Conservation (phyloP, 805 yeast genomes). For the Torulaspora maleeae region DNA sequence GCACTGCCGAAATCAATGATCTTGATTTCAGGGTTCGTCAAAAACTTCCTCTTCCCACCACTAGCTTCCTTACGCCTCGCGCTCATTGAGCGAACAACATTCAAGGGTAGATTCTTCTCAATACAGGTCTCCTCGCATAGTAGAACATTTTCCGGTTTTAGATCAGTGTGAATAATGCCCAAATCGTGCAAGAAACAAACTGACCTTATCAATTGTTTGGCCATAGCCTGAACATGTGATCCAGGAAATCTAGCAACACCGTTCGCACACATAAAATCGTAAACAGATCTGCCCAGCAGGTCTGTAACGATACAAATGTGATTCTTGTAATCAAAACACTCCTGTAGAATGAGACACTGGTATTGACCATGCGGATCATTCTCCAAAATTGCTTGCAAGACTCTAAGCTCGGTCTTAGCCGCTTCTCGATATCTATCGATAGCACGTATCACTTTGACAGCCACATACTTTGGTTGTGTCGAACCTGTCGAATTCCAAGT, state of each 20-base stretch:
- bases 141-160: slow-evolving; percentile 92
- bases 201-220: slow-evolving; percentile 77
- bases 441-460: slow-evolving; percentile 87
- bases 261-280: slow-evolving; percentile 84
- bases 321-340: slow-evolving; percentile 86
- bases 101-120: slow-evolving; percentile 24
- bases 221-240: slow-evolving; percentile 82
- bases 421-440: slow-evolving; percentile 95
- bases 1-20: slow-evolving; percentile 98
- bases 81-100: slow-evolving; percentile 21
- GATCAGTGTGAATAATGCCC: slow-evolving; percentile 88
- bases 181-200: slow-evolving; percentile 88
- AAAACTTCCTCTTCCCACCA: slow-evolving; percentile 35
- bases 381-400: slow-evolving; percentile 41
- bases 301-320: slow-evolving; percentile 95
- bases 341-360: slow-evolving; percentile 75
- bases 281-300: slow-evolving; percentile 74
- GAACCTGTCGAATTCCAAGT: slow-evolving; percentile 10
- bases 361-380: slow-evolving; percentile 54
- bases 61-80: slow-evolving; percentile 32
- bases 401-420: slow-evolving; percentile 84
- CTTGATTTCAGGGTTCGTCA: slow-evolving; percentile 76
- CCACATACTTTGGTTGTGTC: slow-evolving; percentile 48
- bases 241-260: slow-evolving; percentile 90
- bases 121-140: slow-evolving; percentile 37